Evolutionary conservation across 129 eudicot genomes (phyloP).

Genomic region (Helianthus tuberosus): DNA sequence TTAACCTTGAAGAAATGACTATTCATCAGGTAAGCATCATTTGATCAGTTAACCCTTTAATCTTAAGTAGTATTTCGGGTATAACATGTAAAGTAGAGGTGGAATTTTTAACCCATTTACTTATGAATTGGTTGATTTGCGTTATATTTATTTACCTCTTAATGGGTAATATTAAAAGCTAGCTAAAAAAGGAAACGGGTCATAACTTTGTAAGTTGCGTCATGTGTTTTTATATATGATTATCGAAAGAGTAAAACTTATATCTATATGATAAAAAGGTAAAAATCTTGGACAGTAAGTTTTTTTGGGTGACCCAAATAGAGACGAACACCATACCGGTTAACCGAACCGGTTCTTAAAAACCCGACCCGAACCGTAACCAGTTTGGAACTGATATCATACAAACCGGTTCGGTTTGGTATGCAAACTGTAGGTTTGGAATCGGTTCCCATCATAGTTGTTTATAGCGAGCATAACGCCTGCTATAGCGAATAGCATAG

Average conservation of each 20-base stretch:
- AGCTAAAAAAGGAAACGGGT: neutral
- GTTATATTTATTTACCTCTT: neutral
- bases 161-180: neutral
- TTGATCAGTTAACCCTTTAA: neutral
- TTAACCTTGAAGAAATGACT: conserved; percentile 85
- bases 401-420: no score
- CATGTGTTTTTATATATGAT: neutral
- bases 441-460: no score
- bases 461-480: no score
- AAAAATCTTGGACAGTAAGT: neutral
- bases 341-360: no score
- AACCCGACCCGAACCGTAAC: no score
- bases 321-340: no score
- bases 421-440: no score
- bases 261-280: neutral
- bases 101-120: conserved; percentile 2
- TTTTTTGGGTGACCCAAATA: neutral
- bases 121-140: neutral
- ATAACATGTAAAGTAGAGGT: conserved; percentile 15
- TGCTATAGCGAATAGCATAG: no score
- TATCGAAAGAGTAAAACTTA: neutral
- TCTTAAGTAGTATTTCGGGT: conserved; percentile 4
- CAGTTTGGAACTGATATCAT: no score
- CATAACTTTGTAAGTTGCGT: neutral
- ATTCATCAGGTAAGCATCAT: conserved; percentile 69